A percentile compares a stretch with the other conserved stretches of the same genome.
These are phyloP conservation scores for Coniosporium uncinatum DNA, from an alignment of 2,329 filamentous ascomycete genomes.

Conservation along the genomic window DNA sequence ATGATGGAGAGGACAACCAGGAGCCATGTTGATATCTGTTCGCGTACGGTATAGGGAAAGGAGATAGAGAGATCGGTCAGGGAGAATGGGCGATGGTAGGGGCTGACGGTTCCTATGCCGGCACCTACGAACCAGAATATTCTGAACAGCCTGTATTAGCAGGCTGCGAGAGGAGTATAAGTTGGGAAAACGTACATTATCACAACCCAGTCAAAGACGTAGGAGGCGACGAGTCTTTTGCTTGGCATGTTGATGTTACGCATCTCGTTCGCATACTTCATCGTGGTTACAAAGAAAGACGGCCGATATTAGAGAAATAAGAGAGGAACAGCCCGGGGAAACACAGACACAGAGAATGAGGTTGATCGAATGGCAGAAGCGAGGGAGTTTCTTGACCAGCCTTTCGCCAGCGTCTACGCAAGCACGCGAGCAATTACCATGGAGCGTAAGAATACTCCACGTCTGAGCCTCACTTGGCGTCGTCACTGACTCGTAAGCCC, in stretches of 20 bases:
- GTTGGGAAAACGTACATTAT: slow-evolving; percentile 39
- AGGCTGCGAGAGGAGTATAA: neutral
- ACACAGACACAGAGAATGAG: no score
- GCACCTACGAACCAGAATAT: slow-evolving; percentile 41
- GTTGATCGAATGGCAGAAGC: no score
- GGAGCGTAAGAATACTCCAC: no score
- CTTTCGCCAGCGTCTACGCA: no score
- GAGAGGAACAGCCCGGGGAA: no score
- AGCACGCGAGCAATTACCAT: no score
- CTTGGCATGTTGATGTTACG: neutral
- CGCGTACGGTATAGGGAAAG: slow-evolving; percentile 50
- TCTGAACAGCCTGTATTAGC: neutral
- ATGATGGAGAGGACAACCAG: slow-evolving; percentile 42
- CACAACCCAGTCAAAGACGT: slow-evolving; percentile 53
- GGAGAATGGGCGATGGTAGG: slow-evolving; percentile 52
- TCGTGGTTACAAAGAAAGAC: no score
- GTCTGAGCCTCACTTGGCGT: no score
- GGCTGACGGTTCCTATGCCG: slow-evolving; percentile 46
- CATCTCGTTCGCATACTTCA: no score
- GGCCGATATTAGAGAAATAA: no score
- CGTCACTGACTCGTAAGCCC: no score
- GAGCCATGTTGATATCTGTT: slow-evolving; percentile 44
- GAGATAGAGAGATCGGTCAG: slow-evolving; percentile 49
- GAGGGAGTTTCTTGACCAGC: no score
- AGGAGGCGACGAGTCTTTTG: slow-evolving; percentile 14